Evolutionary conservation across 169 alveolate genomes (phyloP), one percentile per base, ranked within the genome.

Genomic region (Eimeria sp.): DNA sequence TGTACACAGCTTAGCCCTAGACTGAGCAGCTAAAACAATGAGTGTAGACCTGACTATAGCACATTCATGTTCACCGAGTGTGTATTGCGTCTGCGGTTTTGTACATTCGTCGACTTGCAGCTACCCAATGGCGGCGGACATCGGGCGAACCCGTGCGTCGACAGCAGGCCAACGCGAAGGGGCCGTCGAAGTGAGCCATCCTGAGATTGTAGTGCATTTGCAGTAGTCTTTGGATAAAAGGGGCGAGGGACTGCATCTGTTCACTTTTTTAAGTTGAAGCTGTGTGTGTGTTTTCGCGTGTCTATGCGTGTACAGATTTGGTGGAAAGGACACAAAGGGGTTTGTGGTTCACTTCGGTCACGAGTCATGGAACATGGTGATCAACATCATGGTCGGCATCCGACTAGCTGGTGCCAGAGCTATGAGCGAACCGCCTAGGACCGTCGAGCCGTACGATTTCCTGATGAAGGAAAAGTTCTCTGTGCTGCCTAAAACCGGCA

Each of bases 331-430:
- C 18, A 74, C 90, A 64, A 96, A 95, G 90, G 98, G 98, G n/a
- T 68, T 95, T 43, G 97, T 96, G n/a, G 97, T 97, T 25, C 98
- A 97, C 85, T 97, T 97, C 64, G 98, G 98, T 10, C 98, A 97
- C 52, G 97, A 95, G 87, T 88, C 95, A 33, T 97, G 98, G 98
- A 95, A 97, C 91, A 95, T 89, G 91, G 98, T 97, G 30, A 54
- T 95, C 56, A 71, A 89, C 96, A 93, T 96, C 93, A 95, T 95
- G 98, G 94, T 97, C 30, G 98, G 98, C 64, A 89, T 97, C 58
- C 85, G 97, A n/a, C 33, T 96, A 74, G 97, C 97, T 6, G 97
- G 94, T 6, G 96, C 96, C 58, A 88, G 97, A 23, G 89, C 95
- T 46, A 85, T 74, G 64, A 74, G 83, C 85, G 98, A 95, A 66